Percentiles rank a stretch among this genome's conserved stretches.
Conservation (phyloP, 345 rosid genomes). For the Citrus hindsii region DNA sequence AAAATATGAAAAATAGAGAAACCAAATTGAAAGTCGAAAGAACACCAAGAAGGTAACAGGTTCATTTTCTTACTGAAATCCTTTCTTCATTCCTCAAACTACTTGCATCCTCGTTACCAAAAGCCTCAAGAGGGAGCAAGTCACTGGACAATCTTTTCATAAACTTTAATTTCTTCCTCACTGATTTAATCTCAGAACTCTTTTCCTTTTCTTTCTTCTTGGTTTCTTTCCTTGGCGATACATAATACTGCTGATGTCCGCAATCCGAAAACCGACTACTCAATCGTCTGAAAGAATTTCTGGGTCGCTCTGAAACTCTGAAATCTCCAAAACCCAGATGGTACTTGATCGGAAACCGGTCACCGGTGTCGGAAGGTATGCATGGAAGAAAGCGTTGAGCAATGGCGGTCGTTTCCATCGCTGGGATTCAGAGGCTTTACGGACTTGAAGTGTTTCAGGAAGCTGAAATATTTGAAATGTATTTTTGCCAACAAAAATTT, state of each 20-base stretch:
- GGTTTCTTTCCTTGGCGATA: neutral
- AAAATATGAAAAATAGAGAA: neutral
- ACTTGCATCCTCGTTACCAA: neutral
- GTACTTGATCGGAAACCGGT: neutral
- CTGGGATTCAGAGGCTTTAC: neutral
- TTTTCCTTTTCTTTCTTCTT: conserved; percentile 12
- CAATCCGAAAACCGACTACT: conserved; percentile 2
- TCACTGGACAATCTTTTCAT: conserved; percentile 22
- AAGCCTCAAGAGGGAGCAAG: neutral
- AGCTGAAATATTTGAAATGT: neutral
- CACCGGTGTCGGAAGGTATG: neutral
- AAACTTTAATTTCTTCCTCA: conserved; percentile 19
- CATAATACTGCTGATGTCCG: conserved; percentile 11
- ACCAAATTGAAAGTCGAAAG: neutral
- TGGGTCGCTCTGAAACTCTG: neutral
- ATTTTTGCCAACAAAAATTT: neutral
- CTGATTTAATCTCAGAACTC: conserved; percentile 11
- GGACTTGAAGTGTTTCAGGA: neutral
- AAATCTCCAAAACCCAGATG: conserved; percentile 2
- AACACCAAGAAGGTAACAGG: neutral
- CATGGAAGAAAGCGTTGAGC: neutral
- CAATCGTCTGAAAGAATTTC: neutral
- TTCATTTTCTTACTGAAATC: conserved; percentile 1
- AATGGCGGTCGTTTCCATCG: conserved; percentile 6
- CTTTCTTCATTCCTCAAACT: neutral